These are phyloP conservation scores for Botryotinia convoluta DNA, from an alignment of 2,329 filamentous ascomycete species.

Conservation along the genomic window DNA sequence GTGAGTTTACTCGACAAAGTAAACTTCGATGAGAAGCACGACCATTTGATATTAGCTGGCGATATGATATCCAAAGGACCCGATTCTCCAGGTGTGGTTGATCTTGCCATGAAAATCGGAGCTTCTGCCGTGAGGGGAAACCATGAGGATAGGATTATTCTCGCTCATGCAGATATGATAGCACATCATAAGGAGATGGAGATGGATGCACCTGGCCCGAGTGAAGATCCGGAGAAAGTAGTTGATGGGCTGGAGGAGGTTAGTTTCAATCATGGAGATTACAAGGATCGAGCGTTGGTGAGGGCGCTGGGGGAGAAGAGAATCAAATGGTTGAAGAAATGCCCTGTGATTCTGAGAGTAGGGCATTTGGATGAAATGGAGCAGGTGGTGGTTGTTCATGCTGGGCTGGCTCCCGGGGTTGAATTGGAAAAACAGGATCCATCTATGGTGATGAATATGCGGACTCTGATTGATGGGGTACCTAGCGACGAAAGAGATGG, in stretches of 20 bases:
- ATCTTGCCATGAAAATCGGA: constrained; percentile 67
- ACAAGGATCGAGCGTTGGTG: constrained; percentile 33
- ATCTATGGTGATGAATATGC: constrained; percentile 88
- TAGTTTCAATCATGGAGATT: constrained; percentile 34
- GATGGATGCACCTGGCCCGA: constrained; percentile 27
- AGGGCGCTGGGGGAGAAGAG: constrained; percentile 49
- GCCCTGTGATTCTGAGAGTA: constrained; percentile 75
- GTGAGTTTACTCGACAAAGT: constrained; percentile 64
- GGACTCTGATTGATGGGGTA: constrained; percentile 48
- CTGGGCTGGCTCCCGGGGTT: constrained; percentile 76
- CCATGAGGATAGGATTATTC: constrained; percentile 84
- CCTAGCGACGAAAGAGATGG: constrained; percentile 35
- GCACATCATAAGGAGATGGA: constrained; percentile 35
- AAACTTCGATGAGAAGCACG: constrained; percentile 58
- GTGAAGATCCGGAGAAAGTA: constrained; percentile 34
- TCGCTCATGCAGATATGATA: constrained; percentile 51
- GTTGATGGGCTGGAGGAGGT: constrained; percentile 32
- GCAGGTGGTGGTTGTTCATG: constrained; percentile 76
- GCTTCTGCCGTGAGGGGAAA: constrained; percentile 88
- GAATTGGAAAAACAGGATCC: constrained; percentile 69
- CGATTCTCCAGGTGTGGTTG: constrained; percentile 74
- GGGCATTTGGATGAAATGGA: constrained; percentile 60
- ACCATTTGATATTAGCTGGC: constrained; percentile 74
- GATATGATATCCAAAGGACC: constrained; percentile 86
- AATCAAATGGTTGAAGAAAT: constrained; percentile 64